Base-by-base conservation (phyloP, 176 grass and related monocot species). In the Aegilops bicornis region DNA sequence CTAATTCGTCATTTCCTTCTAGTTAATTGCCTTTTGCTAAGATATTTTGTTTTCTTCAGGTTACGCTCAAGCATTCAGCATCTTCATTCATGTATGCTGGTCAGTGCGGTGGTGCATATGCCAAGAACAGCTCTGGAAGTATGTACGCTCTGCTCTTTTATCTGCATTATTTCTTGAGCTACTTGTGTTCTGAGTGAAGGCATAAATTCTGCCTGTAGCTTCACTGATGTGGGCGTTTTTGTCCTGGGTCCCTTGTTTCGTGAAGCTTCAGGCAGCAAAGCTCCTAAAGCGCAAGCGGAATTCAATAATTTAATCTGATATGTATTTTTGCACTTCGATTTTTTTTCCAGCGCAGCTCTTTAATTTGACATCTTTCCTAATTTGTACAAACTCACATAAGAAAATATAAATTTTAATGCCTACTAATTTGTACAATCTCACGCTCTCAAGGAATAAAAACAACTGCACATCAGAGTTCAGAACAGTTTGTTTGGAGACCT, bases 61-160 rank as follows among this genome's bases (percentile, higher is more conserved):
- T 27, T 27, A 27, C 27, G 27, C 27, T 27, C 36, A 37, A 37
- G 7, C 36, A 95, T 83, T 98, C 93, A 6, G 96, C 93, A 20
- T 98, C 96, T 12, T 88, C 95, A 37, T 98, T 98, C 81, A 98
- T 98, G 93, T 95, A 98, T 89, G 96, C 96, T 48, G 96, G 93
- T 58, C 83, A 95, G 72, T 74, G 82, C 77, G 93, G 96, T 71
- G 93, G 96, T 73, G 91, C 96, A 90, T 98, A 98, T 88, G 96
- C 96, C 16, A 98, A 98, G 82, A 98, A 98, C 64, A 98, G 90
- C 77, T 98, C 88, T 79, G 96, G 96, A 79, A 98, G 95, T 88
- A 90, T 95, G 93, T 98, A 79, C 75, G 86, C 72, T 86, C 10
- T 70, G 11, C 24, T 81, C 48, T 79, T 40, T 10, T 80, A 22